Evolutionary conservation across 1,284 basidiomycete genomes (phyloP).

Genomic region (Kalmanozyma brasiliensis): DNA sequence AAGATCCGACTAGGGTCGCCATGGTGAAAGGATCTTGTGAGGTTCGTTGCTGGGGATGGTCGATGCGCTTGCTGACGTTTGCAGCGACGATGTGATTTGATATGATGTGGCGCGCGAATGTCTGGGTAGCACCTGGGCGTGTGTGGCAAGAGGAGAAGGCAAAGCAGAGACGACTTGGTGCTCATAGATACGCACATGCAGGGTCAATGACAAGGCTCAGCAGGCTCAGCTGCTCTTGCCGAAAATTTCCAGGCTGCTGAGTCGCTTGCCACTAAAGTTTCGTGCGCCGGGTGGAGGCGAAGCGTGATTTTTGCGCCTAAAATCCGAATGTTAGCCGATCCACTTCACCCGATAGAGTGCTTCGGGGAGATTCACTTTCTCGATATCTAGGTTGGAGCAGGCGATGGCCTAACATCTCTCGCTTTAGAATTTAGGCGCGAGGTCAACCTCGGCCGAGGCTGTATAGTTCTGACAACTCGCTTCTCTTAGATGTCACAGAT

Average conservation of each 20-base stretch:
- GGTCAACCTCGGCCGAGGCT: conserved; percentile 11
- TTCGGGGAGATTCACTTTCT: too few species aligned
- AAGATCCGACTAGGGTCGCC: conserved; percentile 39
- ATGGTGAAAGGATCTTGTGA: conserved; percentile 8
- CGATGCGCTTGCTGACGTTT: too few species aligned
- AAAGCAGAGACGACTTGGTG: neutral
- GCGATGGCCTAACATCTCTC: too few species aligned
- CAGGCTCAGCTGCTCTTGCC: conserved; percentile 20
- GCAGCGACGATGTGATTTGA: too few species aligned
- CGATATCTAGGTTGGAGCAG: too few species aligned
- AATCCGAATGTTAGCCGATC: conserved; percentile 18
- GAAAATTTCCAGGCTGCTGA: conserved; percentile 9
- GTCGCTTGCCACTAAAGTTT: conserved; percentile 10
- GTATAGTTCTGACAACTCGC: conserved; percentile 4
- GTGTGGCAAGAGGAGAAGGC: neutral
- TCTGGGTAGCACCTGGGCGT: too few species aligned
- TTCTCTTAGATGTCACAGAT: neutral
- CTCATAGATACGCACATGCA: conserved; percentile 1
- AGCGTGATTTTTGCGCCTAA: conserved; percentile 4
- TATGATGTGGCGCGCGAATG: too few species aligned
- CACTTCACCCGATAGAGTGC: neutral
- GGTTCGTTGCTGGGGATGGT: neutral
- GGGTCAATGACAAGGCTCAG: conserved; percentile 27
- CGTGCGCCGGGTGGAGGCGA: conserved; percentile 18
- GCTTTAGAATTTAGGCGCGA: neutral